These are phyloP conservation scores for Aspergillus sp. DNA, from an alignment of 2,329 filamentous ascomycete genomes.

Conservation along the genomic window DNA sequence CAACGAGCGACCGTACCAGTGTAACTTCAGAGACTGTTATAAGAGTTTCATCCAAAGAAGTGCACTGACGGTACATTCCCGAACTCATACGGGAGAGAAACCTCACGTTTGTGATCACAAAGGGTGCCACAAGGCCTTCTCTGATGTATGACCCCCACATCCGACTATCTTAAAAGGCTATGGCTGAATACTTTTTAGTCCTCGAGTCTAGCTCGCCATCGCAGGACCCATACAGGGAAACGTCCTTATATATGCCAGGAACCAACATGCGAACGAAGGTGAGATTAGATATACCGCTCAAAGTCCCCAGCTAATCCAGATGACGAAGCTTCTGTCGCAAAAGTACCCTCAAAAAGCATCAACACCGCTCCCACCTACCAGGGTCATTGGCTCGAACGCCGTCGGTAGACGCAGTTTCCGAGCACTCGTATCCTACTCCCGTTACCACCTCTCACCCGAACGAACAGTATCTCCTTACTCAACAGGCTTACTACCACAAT, in stretches of 20 bases:
- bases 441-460: conserved; percentile 31
- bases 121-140: conserved; percentile 46
- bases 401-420: conserved; percentile 38
- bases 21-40: conserved; percentile 45
- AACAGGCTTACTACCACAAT: conserved; percentile 37
- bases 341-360: conserved; percentile 43
- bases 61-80: conserved; percentile 46
- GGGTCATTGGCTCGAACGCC: conserved; percentile 34
- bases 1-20: conserved; percentile 50
- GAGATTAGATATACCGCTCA: neutral
- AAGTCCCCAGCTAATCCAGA: neutral
- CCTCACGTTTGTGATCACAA: conserved; percentile 45
- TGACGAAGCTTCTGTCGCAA: conserved; percentile 40
- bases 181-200: conserved; percentile 28
- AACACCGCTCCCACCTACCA: conserved; percentile 39
- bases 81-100: conserved; percentile 47
- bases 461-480: conserved; percentile 38
- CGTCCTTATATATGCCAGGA: conserved; percentile 43
- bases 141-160: conserved; percentile 36
- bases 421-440: conserved; percentile 37
- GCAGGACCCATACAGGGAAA: conserved; percentile 42
- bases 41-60: conserved; percentile 52
- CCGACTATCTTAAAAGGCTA: neutral
- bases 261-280: conserved; percentile 42
- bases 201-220: conserved; percentile 42